Evolutionary conservation across 179 eudicot genomes (phyloP), one percentile per base, ranked within the genome.

Genomic region (Gypsophila paniculata): DNA sequence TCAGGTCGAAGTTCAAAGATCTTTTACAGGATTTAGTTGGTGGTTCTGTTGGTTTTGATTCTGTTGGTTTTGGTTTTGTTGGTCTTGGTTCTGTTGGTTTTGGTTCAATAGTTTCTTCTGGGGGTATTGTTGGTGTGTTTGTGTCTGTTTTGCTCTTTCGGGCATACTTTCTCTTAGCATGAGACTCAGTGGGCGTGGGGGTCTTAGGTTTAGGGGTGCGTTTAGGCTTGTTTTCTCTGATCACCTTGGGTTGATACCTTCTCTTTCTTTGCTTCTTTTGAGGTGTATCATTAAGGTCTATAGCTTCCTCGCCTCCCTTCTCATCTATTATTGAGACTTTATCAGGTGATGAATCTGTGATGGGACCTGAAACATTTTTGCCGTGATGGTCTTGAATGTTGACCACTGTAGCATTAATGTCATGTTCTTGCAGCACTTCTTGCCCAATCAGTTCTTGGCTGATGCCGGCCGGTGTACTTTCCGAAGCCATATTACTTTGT

Each of bases 171-270:
- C 95, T 88, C 74, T 86, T 92, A 38, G 38, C 77, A 29, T 74
- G 66, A 36, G 75, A 78, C 29, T 80, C 88, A 44, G 46, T 72
- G 11, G 88, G 38, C 42, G 81, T 73, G 22, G 89, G 86, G 54
- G 84, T 71, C 54, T 73, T 77, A 49, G 79, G 75, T 71, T 85
- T 88, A 34, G 87, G 89, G 9, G 88, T 82, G 65, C 78, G 77
- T 81, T 82, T 92, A 34, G 93, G 88, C 79, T 95, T 90, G 75
- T 86, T 87, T 82, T 95, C 99, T 1, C 76, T 79, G 0, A 95
- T 73, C 51, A 95, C 99, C 85, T 90, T 95, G 7, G 99, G 98
- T 53, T 85, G 77, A 74, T 90, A 95, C 79, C 88, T 93, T 74
- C 84, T 84, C 71, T 96, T 88, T 72, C 85, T 86, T 52, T 89